A percentile compares a stretch with the other conserved stretches of the same genome.
Evolutionary conservation across 305 asterid genomes (phyloP).

Genomic region (Andrographis paniculata): DNA sequence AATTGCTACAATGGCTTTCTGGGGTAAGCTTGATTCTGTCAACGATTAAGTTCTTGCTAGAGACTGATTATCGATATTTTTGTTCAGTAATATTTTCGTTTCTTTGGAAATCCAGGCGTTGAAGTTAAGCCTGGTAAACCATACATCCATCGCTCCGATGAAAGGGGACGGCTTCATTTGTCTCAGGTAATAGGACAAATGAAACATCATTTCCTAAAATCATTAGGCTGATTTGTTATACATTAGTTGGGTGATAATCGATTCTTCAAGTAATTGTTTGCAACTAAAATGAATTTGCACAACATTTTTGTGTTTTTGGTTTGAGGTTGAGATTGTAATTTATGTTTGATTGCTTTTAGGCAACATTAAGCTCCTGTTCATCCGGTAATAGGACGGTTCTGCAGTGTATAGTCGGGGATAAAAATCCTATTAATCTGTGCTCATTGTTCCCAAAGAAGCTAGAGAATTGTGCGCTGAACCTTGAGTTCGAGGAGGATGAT

Average conservation of each 20-base stretch:
- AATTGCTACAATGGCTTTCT: slow-evolving; percentile 67
- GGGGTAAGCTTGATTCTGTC: slow-evolving; percentile 41
- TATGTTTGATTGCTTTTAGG: slow-evolving; percentile 35
- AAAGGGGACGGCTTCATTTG: slow-evolving; percentile 63
- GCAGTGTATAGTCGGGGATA: slow-evolving; percentile 73
- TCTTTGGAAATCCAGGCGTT: slow-evolving; percentile 39
- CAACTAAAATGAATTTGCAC: background rate
- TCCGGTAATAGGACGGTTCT: slow-evolving; percentile 52
- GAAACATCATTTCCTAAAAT: no score
- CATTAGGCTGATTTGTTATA: slow-evolving; percentile 9
- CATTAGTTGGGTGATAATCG: background rate
- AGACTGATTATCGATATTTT: background rate
- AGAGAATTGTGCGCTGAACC: slow-evolving; percentile 70
- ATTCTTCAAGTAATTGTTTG: no score
- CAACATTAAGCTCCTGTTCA: slow-evolving; percentile 59
- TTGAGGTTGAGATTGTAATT: slow-evolving; percentile 6
- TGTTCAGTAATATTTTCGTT: background rate
- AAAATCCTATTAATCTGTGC: slow-evolving; percentile 61
- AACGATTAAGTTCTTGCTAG: no score
- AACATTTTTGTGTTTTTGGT: slow-evolving; percentile 12
- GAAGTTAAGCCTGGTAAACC: slow-evolving; percentile 74
- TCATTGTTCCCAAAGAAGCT: slow-evolving; percentile 59
- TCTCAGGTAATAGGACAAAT: no score
- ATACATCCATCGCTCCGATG: slow-evolving; percentile 33
- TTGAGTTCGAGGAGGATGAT: slow-evolving; percentile 80